These are phyloP conservation scores for Leishmania mexicana DNA, from an alignment of 208 protist species.

Conservation along the genomic window DNA sequence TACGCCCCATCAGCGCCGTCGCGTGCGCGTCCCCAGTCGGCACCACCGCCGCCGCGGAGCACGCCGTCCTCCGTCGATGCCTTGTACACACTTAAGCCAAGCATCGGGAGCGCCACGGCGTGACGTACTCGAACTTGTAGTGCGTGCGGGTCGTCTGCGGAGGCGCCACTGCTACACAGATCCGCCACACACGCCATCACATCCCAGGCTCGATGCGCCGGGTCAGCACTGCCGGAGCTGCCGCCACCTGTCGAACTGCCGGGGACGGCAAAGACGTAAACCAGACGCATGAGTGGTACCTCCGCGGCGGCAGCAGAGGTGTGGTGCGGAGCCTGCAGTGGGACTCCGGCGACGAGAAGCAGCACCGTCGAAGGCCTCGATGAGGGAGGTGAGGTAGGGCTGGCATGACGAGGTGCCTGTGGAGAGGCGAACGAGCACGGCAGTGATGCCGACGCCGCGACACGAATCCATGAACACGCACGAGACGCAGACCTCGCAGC, in stretches of 20 bases:
- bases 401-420: not conserved
- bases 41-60: not conserved
- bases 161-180: not conserved
- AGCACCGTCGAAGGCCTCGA: not conserved
- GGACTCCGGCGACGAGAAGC: conserved; percentile 10
- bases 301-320: conserved; percentile 1
- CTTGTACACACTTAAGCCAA: not conserved
- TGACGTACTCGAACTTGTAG: not conserved
- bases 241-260: not conserved
- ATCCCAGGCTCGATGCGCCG: not conserved
- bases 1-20: not conserved
- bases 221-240: not conserved
- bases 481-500: not conserved
- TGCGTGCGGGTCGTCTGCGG: not conserved
- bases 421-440: conserved; percentile 6
- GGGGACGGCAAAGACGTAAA: not conserved
- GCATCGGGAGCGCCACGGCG: not conserved
- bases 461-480: conserved; percentile 8
- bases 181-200: conserved; percentile 10
- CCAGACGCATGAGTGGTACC: conserved; percentile 1
- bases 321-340: not conserved
- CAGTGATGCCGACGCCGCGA: conserved; percentile 9
- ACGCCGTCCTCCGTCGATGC: no score
- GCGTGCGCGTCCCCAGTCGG: not conserved
- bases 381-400: not conserved